A percentile compares a stretch with the other conserved stretches of the same genome.
Evolutionary conservation across 176 grass and related monocot species (phyloP).

Genomic region (Carex cristatella): DNA sequence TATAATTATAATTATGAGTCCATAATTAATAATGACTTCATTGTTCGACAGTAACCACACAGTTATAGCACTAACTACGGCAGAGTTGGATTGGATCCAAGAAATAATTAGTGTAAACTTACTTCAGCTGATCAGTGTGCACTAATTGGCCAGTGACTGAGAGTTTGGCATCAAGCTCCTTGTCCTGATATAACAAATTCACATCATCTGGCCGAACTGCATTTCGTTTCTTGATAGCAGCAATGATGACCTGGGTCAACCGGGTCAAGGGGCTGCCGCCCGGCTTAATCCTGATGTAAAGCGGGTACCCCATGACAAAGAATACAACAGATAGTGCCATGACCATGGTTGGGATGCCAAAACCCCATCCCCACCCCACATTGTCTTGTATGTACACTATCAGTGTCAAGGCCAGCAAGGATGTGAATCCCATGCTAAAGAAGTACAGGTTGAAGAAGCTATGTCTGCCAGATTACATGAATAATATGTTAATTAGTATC

Average conservation of each 20-base stretch:
- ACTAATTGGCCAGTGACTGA: slow-evolving; percentile 42
- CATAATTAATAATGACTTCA: background rate
- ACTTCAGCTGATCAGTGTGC: slow-evolving; percentile 50
- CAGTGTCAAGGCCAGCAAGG: slow-evolving; percentile 42
- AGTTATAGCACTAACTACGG: background rate
- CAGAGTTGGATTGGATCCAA: background rate
- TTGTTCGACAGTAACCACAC: background rate
- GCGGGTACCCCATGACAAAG: slow-evolving; percentile 39
- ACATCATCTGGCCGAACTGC: slow-evolving; percentile 30
- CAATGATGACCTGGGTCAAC: slow-evolving; percentile 37
- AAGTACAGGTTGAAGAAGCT: slow-evolving; percentile 66
- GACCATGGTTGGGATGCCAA: slow-evolving; percentile 46
- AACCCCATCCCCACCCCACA: slow-evolving; percentile 54
- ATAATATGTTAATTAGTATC: background rate
- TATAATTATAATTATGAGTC: background rate
- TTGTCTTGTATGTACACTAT: slow-evolving; percentile 63
- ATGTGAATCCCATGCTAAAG: slow-evolving; percentile 44
- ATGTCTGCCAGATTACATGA: slow-evolving; percentile 1
- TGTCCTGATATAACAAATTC: slow-evolving; percentile 41
- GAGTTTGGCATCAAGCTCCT: slow-evolving; percentile 42
- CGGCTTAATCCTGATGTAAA: slow-evolving; percentile 45
- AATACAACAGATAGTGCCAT: slow-evolving; percentile 40
- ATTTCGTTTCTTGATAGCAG: slow-evolving; percentile 44
- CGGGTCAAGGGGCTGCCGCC: slow-evolving; percentile 53
- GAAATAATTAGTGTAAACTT: slow-evolving; percentile 12